Evolutionary conservation across 371 early-diverging fungal genomes (phyloP), one percentile per base, ranked within the genome.

Genomic region (Mycotypha africana): DNA sequence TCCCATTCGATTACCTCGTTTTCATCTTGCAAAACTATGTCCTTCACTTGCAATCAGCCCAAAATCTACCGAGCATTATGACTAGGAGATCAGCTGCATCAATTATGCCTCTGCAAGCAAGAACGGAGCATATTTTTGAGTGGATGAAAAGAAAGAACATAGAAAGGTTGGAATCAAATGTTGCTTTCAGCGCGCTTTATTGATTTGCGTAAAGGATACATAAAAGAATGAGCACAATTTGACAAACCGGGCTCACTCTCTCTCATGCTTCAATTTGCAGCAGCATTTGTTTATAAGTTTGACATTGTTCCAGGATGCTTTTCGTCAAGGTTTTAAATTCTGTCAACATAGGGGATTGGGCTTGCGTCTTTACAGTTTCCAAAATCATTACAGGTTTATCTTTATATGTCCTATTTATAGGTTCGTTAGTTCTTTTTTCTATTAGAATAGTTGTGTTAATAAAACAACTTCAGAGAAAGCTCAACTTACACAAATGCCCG

Each of bases 261-360:
- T 38, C 6, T 51, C 38, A 57, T 1, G 47, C 51, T 42, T 51
- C 59, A 12, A 58, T 57, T 28, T 70, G 66, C 28, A 63, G 38
- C 16, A 70, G 35, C 63, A 65, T 62, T 22, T 61, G 63, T 23
- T 58, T 60, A 31, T 62, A 58, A 1, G 58, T 56, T 38, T 58
- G 63, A 36, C 70, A 62, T 34, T 51, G 49, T 21, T 60, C 63
- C 22, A 60, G 47, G 8, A 66, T 58, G 0, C 45, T 23, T 22
- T 55, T 52, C 4, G 67, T 35, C 3, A 52, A 56, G 8, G 46
- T 39, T 31, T 56, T 68, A 11, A 72, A 36, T 28, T 65, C 61
- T 1, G 66, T 72, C 19, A 72, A 42, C 30, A 61, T 60, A 16
- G 72, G 68, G 12, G 72, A 72, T 36, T 72, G 72, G 7, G 72